Evolutionary conservation across 2,329 filamentous ascomycete genomes (phyloP), one percentile per base, ranked within the genome.

Genomic region (Sclerotinia spermophila): DNA sequence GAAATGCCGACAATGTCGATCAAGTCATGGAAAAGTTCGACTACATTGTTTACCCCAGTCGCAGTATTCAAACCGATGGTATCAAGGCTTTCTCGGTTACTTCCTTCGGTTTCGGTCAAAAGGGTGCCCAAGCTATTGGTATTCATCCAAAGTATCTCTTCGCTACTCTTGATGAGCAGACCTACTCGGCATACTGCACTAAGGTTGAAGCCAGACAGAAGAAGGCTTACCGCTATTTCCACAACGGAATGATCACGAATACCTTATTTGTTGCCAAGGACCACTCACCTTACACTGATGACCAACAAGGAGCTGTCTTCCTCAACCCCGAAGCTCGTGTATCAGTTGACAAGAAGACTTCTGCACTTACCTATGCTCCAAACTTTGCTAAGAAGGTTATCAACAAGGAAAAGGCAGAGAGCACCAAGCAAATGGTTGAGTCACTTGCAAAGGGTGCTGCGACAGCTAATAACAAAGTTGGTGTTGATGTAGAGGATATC

Each of bases 41-140:
- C 81, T 92, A 97, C 84, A 97, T 99, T 76, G 93, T 98, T 74
- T 99, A 97, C 83, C 96, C 96, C 61, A 97, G 92, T 83, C 92
- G 92, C 78, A 92, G 89, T 81, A 94, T 99, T 77, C 96, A 99
- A 85, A 99, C 96, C 11, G 96, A 99, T 78, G 96, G 96, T 74
- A 87, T 99, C 86, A 99, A 98, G 84, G 96, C 96, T 21, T 98
- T 99, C 87, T 97, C 94, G 1, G 93, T 99, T 74, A 99, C 96
- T 10, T 99, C 96, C 0, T 99, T 99, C 81, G 96, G 96, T 82
- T 99, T 99, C 85, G 96, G 96, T 76, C 96, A 99, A 83, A 99
- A 99, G 89, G 96, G 96, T 79, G 93, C 96, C 38, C 96, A 99
- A 82, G 95, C 92, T 58, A 96, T 99, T 78, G 96, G 95, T 85